Percentiles rank a stretch among this genome's conserved stretches.
phyloP scores from a whole-genome alignment of 1,284 basidiomycete genomes.

The Veloboletus limbatus region DNA sequence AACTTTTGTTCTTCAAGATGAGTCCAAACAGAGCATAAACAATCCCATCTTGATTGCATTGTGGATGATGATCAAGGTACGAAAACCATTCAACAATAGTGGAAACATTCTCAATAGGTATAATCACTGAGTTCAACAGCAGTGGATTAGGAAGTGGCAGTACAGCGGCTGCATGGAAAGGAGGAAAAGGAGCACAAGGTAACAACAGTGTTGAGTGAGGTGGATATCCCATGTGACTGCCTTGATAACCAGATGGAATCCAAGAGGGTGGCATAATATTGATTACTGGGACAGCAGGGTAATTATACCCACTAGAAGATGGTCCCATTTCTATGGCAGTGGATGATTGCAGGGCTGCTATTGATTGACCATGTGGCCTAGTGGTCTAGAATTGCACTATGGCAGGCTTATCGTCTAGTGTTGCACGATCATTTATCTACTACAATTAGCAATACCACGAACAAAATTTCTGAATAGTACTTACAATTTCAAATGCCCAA shows the following conservation, averaged over 20 bases:
- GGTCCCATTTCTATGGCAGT: no score
- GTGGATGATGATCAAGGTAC: background rate
- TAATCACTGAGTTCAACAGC: background rate
- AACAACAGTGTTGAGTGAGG: background rate
- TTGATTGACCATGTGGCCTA: background rate
- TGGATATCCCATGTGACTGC: background rate
- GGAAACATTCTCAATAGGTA: background rate
- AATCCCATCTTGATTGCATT: background rate
- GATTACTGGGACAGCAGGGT: no score
- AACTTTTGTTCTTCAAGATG: background rate
- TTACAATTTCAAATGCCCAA: constrained; percentile 4
- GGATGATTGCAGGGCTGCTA: no score
- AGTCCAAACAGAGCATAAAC: background rate
- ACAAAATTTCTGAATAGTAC: background rate
- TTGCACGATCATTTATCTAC: background rate
- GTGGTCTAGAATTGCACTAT: background rate
- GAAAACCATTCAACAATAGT: background rate
- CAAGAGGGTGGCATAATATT: background rate
- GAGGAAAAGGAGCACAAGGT: background rate
- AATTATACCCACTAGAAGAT: no score
- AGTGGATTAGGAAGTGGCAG: background rate
- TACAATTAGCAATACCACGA: background rate
- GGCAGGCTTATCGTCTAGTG: background rate
- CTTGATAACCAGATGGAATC: background rate
- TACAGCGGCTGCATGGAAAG: background rate